Percentiles rank a stretch among this genome's conserved stretches.
These are phyloP conservation scores for Raphanus sativus DNA, from an alignment of 345 rosid species.

Conservation along the genomic window DNA sequence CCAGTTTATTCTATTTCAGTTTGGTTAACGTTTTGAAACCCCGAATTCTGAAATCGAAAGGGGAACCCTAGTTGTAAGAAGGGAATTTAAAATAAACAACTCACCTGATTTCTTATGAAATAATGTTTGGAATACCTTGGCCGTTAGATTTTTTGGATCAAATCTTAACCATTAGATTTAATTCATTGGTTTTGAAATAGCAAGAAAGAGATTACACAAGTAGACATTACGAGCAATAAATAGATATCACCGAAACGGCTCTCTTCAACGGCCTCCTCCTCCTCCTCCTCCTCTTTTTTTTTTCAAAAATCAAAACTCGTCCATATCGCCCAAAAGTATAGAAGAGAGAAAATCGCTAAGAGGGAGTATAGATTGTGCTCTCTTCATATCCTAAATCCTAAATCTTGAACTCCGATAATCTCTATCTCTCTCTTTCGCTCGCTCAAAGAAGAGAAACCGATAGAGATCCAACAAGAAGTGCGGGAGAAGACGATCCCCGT, in stretches of 20 bases:
- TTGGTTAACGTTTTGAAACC: not conserved
- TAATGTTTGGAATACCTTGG: not conserved
- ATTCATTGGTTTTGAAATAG: not conserved
- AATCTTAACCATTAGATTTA: no score
- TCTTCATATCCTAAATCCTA: not conserved
- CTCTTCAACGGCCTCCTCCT: constrained; percentile 43
- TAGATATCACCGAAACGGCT: not conserved
- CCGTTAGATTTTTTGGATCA: no score
- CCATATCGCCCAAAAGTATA: constrained; percentile 12
- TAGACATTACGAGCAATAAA: constrained; percentile 28
- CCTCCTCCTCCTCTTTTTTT: constrained; percentile 28
- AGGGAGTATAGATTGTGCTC: not conserved
- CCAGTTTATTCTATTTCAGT: not conserved
- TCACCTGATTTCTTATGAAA: not conserved
- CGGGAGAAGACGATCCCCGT: constrained; percentile 66
- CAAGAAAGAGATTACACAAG: not conserved
- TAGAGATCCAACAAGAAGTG: constrained; percentile 9
- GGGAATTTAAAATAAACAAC: not conserved
- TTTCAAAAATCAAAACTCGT: constrained; percentile 42
- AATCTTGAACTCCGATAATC: not conserved
- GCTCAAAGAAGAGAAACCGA: constrained; percentile 19
- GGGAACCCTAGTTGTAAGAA: not conserved
- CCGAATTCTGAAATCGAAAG: no score
- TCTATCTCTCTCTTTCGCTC: not conserved
- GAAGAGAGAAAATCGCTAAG: not conserved